Conservation (phyloP, 2,329 filamentous ascomycete genomes). For the Arthrobotrys musiformis region DNA sequence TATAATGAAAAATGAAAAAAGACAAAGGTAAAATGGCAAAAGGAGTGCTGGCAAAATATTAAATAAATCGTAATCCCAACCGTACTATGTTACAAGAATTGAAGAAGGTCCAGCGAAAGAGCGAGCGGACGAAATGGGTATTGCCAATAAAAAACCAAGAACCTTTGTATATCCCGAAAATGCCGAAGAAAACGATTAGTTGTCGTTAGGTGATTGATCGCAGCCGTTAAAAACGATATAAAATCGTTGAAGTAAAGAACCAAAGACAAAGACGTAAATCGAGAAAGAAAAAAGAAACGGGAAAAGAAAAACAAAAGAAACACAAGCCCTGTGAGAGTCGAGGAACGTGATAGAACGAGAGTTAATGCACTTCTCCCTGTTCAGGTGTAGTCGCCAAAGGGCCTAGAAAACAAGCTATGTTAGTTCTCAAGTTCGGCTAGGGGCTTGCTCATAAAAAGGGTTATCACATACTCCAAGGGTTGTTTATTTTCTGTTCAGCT, state of each 20-base stretch:
- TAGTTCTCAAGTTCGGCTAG: background rate
- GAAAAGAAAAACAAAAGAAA: background rate
- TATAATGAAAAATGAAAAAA: background rate
- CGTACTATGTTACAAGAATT: conserved; percentile 34
- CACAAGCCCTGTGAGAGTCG: background rate
- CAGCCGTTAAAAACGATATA: conserved; percentile 24
- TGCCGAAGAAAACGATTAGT: conserved; percentile 22
- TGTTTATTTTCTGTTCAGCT: conserved; percentile 41
- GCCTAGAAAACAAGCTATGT: conserved; percentile 28
- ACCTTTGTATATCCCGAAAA: conserved; percentile 22
- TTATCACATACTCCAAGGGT: conserved; percentile 43
- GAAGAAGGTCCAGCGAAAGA: conserved; percentile 11
- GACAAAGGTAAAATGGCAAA: background rate
- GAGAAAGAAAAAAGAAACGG: background rate
- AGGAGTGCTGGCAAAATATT: background rate
- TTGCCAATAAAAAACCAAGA: conserved; percentile 5
- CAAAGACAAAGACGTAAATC: background rate
- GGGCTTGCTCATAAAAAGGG: background rate
- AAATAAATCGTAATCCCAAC: conserved; percentile 19
- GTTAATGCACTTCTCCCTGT: conserved; percentile 49
- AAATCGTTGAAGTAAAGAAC: conserved; percentile 1
- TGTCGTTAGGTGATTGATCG: conserved; percentile 35
- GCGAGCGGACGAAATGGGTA: background rate
- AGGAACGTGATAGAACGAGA: background rate
- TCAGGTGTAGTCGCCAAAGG: conserved; percentile 48